Evolutionary conservation across 1,284 basidiomycete species (phyloP).

Genomic region (Papiliotrema terrestris): DNA sequence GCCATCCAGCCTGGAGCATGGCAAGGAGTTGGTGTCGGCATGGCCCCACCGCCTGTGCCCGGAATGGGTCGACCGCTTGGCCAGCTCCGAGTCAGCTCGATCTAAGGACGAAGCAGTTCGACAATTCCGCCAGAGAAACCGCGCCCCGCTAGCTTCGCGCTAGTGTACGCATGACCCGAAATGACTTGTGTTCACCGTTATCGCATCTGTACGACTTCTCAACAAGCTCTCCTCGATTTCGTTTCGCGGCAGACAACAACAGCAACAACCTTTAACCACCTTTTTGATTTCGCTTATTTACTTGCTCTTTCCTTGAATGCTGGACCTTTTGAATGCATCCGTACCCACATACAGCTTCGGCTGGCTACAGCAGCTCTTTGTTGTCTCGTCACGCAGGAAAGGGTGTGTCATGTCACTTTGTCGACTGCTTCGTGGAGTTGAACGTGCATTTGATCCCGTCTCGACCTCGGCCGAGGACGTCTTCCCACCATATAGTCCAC

Average conservation of each 20-base stretch:
- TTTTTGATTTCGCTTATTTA: not conserved
- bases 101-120: not conserved
- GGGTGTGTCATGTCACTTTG: too few relatives aligned
- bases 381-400: too few relatives aligned
- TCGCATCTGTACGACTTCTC: not conserved
- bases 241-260: not conserved
- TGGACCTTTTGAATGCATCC: not conserved
- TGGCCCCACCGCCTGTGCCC: slow-evolving; percentile 20
- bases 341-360: not conserved
- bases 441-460: too few relatives aligned
- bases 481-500: too few relatives aligned
- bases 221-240: not conserved
- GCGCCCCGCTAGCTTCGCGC: not conserved
- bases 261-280: not conserved
- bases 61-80: slow-evolving; percentile 2
- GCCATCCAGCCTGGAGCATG: slow-evolving; percentile 5
- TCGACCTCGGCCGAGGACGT: too few relatives aligned
- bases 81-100: not conserved
- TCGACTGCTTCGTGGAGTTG: too few relatives aligned
- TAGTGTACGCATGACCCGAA: not conserved
- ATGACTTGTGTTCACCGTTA: too few relatives aligned
- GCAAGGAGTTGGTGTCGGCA: slow-evolving; percentile 26
- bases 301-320: not conserved
- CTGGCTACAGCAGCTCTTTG: too few relatives aligned
- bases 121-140: not conserved